A percentile compares a stretch with the other conserved stretches of the same genome.
Conservation (phyloP, 2,329 filamentous ascomycete genomes). For the Aspergillus texensis region DNA sequence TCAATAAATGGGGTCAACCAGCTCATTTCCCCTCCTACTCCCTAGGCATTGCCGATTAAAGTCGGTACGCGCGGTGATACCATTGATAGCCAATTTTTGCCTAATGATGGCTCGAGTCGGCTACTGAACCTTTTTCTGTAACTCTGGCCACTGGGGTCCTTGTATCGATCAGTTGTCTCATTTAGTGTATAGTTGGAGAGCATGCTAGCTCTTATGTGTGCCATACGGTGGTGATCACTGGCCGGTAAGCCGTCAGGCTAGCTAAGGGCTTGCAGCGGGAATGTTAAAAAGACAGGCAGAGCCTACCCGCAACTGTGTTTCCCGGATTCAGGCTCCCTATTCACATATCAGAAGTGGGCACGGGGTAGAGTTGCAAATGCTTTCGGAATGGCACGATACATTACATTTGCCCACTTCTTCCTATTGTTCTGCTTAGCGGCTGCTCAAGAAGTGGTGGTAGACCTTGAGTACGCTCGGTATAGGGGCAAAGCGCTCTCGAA, state of each 20-base stretch:
- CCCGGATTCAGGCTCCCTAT: not conserved
- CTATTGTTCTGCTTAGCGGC: constrained; percentile 22
- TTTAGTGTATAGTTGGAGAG: not conserved
- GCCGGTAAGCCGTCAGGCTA: not conserved
- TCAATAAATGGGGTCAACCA: too few relatives aligned
- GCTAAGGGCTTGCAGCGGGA: not conserved
- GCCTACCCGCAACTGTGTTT: not conserved
- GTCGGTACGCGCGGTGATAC: not conserved
- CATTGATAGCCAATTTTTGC: not conserved
- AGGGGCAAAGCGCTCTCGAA: constrained; percentile 57
- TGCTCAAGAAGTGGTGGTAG: constrained; percentile 48
- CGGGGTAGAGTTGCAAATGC: not conserved
- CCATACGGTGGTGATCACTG: not conserved
- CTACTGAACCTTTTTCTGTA: not conserved
- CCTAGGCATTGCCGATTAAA: not conserved
- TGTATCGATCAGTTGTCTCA: not conserved
- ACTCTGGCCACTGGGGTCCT: not conserved
- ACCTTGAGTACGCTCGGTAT: constrained; percentile 70
- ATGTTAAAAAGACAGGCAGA: not conserved
- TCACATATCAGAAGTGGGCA: not conserved
- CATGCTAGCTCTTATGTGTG: not conserved
- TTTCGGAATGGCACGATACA: constrained; percentile 4
- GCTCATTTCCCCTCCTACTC: not conserved
- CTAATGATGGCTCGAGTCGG: not conserved
- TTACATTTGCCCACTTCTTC: constrained; percentile 9